Evolutionary conservation across 495 filamentous ascomycete genomes (phyloP).

Genomic region (Neurospora sublineolata): DNA sequence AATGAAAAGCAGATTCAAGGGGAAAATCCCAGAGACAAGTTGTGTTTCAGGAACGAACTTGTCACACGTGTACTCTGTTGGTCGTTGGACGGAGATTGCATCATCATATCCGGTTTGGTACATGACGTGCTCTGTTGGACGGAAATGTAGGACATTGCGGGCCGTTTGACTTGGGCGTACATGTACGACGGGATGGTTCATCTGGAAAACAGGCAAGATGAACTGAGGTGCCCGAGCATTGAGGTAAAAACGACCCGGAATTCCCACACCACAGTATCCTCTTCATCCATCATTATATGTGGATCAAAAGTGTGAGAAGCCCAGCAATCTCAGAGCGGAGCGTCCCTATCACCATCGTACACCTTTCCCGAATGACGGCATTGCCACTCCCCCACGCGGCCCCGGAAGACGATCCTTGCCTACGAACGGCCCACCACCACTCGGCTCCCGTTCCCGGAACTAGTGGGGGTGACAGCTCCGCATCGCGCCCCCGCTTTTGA

Average conservation of each 20-base stretch:
- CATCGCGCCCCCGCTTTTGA: not conserved
- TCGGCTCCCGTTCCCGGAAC: not conserved
- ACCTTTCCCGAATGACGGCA: not conserved
- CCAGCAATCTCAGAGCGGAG: not conserved
- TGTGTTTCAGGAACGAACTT: too few relatives aligned
- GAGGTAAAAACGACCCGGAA: too few relatives aligned
- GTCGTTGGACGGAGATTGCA: not conserved
- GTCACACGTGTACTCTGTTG: too few relatives aligned
- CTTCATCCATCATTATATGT: too few relatives aligned
- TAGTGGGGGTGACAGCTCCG: not conserved
- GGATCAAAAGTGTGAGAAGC: not conserved
- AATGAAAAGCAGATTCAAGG: too few relatives aligned
- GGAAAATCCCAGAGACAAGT: too few relatives aligned
- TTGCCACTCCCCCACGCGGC: not conserved
- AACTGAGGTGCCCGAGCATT: not conserved
- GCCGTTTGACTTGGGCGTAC: not conserved
- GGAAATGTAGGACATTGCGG: not conserved
- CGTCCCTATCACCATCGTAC: not conserved
- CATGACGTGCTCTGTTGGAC: not conserved
- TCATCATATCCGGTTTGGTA: not conserved
- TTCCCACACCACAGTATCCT: too few relatives aligned
- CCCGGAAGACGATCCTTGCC: not conserved
- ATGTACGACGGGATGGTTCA: not conserved
- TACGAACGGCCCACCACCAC: not conserved
- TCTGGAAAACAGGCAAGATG: not conserved